Evolutionary conservation across 768 basidiomycete genomes (phyloP).

Genomic region (Coprinellus micaceus): DNA sequence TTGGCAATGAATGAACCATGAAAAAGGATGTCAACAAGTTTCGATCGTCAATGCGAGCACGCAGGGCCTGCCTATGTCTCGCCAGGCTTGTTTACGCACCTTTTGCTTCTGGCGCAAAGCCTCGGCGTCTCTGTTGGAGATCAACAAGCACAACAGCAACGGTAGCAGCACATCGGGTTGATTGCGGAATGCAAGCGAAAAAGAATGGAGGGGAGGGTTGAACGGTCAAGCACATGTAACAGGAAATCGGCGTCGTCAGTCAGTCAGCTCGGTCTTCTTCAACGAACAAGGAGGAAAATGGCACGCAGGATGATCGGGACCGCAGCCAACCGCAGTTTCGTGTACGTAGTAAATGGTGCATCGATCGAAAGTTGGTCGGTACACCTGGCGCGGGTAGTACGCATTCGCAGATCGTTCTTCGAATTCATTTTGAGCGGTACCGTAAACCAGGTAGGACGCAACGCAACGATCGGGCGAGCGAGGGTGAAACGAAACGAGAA

Average conservation of each 20-base stretch:
- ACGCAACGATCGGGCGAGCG: too few species aligned
- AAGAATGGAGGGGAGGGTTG: too few species aligned
- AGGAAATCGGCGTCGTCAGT: neutral
- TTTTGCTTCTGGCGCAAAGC: constrained; percentile 75
- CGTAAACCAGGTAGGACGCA: neutral
- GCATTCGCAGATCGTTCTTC: too few species aligned
- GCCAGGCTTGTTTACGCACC: constrained; percentile 40
- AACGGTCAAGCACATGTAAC: too few species aligned
- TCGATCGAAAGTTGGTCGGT: too few species aligned
- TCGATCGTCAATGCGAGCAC: neutral
- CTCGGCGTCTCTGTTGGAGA: constrained; percentile 62
- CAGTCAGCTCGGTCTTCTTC: neutral
- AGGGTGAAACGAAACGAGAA: too few species aligned
- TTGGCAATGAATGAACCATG: too few species aligned
- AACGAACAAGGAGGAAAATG: neutral
- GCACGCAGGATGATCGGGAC: neutral
- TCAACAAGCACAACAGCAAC: constrained; percentile 14
- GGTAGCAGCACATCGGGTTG: neutral
- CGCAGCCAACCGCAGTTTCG: neutral
- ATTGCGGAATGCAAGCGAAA: too few species aligned
- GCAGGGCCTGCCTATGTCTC: neutral
- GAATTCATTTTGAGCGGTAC: too few species aligned
- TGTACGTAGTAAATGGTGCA: too few species aligned
- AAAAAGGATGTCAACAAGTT: neutral
- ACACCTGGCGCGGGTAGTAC: too few species aligned